Conservation (phyloP, 164 flowering plant species). For the Chloranthus sessilifolius region DNA sequence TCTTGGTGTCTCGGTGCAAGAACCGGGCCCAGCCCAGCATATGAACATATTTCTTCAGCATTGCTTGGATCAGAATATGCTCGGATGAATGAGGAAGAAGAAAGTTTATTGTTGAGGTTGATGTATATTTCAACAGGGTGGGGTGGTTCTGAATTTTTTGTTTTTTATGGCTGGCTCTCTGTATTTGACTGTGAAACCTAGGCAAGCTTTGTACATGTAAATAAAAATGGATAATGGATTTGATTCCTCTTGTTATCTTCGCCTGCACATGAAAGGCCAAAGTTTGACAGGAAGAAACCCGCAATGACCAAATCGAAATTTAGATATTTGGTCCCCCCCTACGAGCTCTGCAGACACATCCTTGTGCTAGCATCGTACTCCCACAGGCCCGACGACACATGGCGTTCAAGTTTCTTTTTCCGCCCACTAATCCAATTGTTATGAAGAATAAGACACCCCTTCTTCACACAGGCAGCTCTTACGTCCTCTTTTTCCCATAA, state of each 20-base stretch:
- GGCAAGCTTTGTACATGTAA: slow-evolving; percentile 4
- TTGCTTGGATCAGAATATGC: slow-evolving; percentile 6
- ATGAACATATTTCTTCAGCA: slow-evolving; percentile 26
- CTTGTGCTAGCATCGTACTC: slow-evolving; percentile 63
- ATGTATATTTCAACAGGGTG: slow-evolving; percentile 2
- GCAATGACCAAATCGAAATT: slow-evolving; percentile 7
- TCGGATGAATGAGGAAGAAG: not conserved
- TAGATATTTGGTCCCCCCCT: slow-evolving; percentile 15
- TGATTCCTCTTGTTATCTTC: slow-evolving; percentile 7
- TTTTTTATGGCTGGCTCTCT: too few relatives aligned
- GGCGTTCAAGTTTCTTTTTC: slow-evolving; percentile 73
- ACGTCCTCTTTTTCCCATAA: slow-evolving; percentile 64
- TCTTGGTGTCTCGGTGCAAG: slow-evolving; percentile 8
- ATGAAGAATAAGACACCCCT: slow-evolving; percentile 70
- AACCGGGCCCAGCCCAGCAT: slow-evolving; percentile 5
- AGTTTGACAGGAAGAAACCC: not conserved
- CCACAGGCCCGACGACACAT: slow-evolving; percentile 73
- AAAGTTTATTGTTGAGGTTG: not conserved
- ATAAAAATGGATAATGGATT: not conserved
- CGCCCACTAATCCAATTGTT: slow-evolving; percentile 94
- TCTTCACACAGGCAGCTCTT: slow-evolving; percentile 45
- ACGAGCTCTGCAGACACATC: slow-evolving; percentile 63
- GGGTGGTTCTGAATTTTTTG: slow-evolving; percentile 8
- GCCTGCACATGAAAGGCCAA: slow-evolving; percentile 15
- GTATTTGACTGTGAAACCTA: slow-evolving; percentile 19